Conservation (phyloP, 768 basidiomycete genomes). For the Hygrophoropsis aurantiaca region DNA sequence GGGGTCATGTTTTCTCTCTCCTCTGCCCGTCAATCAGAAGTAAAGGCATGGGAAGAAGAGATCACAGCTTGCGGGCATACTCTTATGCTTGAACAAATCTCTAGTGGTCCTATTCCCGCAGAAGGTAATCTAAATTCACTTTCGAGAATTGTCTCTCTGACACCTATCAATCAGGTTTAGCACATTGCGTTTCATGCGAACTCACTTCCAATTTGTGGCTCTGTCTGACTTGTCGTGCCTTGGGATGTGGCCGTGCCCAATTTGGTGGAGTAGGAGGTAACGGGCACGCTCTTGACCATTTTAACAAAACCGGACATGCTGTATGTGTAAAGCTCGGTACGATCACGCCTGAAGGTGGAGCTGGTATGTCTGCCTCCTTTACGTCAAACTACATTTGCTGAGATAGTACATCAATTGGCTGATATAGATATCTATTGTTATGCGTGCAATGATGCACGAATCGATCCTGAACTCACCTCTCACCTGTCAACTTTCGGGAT, state of each 20-base stretch:
- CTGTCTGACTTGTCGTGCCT: constrained; percentile 85
- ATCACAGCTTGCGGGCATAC: constrained; percentile 85
- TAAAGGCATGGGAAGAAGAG: constrained; percentile 98
- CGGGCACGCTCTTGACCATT: constrained; percentile 86
- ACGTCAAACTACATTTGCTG: neutral
- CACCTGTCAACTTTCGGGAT: constrained; percentile 89
- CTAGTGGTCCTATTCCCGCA: constrained; percentile 20
- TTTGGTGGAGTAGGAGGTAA: constrained; percentile 83
- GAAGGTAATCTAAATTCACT: constrained; percentile 17
- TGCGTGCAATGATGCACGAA: constrained; percentile 76
- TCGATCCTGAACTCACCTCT: constrained; percentile 69
- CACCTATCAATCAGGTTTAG: constrained; percentile 51
- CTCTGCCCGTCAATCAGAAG: constrained; percentile 89
- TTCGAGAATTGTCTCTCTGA: neutral
- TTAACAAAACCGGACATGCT: constrained; percentile 65
- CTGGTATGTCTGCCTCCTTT: constrained; percentile 50
- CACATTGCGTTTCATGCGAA: constrained; percentile 81
- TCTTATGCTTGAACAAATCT: constrained; percentile 49
- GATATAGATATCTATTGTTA: constrained; percentile 89
- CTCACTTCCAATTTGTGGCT: constrained; percentile 94
- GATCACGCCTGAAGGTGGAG: constrained; percentile 91
- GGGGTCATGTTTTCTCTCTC: constrained; percentile 80
- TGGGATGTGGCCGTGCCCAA: constrained; percentile 88
- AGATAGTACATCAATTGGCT: neutral
- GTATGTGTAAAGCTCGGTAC: constrained; percentile 94